Conservation (phyloP, 352 stramenopile genomes). For the Globisporangium perplexum region DNA sequence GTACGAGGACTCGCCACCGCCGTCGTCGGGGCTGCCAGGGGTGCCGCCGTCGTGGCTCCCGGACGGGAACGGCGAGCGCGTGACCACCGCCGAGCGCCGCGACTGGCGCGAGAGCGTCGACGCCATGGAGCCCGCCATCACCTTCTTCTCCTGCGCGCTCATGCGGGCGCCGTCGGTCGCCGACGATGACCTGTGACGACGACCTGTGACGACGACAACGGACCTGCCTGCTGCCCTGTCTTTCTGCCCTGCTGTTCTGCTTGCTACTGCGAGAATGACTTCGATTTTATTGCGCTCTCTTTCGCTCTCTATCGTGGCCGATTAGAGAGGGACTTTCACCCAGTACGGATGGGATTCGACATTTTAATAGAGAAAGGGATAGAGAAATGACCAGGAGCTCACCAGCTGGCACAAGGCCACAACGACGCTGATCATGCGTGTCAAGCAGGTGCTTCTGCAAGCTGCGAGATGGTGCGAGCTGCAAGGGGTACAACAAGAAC, state of each 20-base stretch:
- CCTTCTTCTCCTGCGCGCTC: constrained; percentile 2
- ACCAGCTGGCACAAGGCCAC: too few species aligned
- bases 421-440: too few species aligned
- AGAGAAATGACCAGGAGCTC: too few species aligned
- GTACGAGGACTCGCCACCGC: constrained; percentile 38
- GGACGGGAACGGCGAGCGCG: constrained; percentile 1
- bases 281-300: background rate
- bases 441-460: too few species aligned
- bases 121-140: background rate
- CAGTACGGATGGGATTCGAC: too few species aligned
- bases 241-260: too few species aligned
- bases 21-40: background rate
- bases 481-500: too few species aligned
- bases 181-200: too few species aligned
- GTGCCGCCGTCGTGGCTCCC: background rate
- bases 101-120: constrained; percentile 3
- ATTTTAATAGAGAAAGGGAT: too few species aligned
- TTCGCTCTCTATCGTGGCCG: background rate
- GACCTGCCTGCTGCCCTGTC: background rate
- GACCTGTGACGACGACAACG: too few species aligned
- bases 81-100: background rate
- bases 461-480: too few species aligned
- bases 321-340: too few species aligned
- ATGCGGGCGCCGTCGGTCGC: background rate
- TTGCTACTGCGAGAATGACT: background rate